These are phyloP conservation scores for Taiwanofungus camphoratus DNA, from an alignment of 1,284 basidiomycete genomes.

Conservation along the genomic window DNA sequence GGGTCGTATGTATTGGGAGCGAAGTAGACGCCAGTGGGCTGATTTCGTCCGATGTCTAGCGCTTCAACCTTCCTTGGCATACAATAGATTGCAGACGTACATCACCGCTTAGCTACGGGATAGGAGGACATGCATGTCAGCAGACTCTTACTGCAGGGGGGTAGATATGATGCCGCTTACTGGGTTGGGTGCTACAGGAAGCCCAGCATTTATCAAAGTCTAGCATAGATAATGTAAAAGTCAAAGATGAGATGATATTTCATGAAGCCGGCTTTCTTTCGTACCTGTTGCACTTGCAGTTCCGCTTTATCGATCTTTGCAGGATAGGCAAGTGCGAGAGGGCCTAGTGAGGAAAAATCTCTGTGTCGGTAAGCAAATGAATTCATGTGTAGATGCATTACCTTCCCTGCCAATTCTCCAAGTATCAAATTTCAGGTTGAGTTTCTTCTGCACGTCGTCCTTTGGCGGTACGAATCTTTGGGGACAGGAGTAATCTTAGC, in stretches of 20 bases:
- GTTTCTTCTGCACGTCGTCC: slow-evolving; percentile 12
- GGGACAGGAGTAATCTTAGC: not conserved
- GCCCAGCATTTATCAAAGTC: slow-evolving; percentile 23
- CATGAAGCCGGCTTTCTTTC: not conserved
- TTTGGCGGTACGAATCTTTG: slow-evolving; percentile 19
- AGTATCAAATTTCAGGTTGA: slow-evolving; percentile 16
- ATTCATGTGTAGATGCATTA: not conserved
- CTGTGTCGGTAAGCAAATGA: not conserved
- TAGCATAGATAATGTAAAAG: slow-evolving; percentile 3
- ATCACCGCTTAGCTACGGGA: slow-evolving; percentile 22
- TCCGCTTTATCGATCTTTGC: slow-evolving; percentile 19
- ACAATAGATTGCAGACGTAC: slow-evolving; percentile 13
- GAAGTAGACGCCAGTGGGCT: slow-evolving; percentile 24
- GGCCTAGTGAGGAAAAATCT: slow-evolving; percentile 10
- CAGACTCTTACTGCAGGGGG: not conserved
- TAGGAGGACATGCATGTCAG: not conserved
- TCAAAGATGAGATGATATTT: not conserved
- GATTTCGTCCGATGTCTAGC: not conserved
- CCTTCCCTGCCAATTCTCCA: slow-evolving; percentile 19
- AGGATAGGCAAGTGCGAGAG: slow-evolving; percentile 18
- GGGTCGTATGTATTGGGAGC: slow-evolving; percentile 23
- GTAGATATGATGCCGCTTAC: slow-evolving; percentile 11
- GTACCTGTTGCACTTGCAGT: slow-evolving; percentile 19
- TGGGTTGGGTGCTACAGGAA: slow-evolving; percentile 16
- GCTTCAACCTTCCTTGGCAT: not conserved